Percentiles rank a stretch among this genome's conserved stretches.
Evolutionary conservation across 441 rosid species (phyloP).

Genomic region (Cnidoscolus chayamansa): DNA sequence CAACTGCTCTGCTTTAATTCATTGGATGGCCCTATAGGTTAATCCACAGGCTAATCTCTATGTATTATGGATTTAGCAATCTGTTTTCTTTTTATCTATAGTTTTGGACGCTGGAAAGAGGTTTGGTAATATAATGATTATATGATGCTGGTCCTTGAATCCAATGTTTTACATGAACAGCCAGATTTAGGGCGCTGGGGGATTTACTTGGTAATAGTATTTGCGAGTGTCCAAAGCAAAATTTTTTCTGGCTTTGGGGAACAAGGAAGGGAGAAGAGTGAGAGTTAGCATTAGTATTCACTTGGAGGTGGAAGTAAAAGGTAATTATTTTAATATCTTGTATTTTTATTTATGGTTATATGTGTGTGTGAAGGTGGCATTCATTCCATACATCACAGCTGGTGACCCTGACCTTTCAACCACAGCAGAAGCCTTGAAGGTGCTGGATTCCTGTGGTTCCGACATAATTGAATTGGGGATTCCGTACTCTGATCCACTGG

Average conservation of each 20-base stretch:
- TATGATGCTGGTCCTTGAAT: background rate
- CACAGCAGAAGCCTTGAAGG: constrained; percentile 83
- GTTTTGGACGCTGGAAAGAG: background rate
- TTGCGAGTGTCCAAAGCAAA: background rate
- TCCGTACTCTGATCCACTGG: constrained; percentile 91
- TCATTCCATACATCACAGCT: constrained; percentile 90
- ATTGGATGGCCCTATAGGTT: background rate
- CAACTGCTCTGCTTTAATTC: background rate
- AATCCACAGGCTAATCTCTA: background rate
- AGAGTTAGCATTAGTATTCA: background rate
- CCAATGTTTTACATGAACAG: background rate
- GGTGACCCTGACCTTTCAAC: constrained; percentile 95
- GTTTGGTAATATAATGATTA: background rate
- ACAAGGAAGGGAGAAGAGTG: background rate
- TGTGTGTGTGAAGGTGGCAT: constrained; percentile 59
- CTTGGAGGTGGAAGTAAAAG: background rate
- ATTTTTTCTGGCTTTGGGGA: background rate
- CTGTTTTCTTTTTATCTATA: background rate
- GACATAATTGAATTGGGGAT: constrained; percentile 97
- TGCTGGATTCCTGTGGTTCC: constrained; percentile 79
- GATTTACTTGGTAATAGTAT: background rate
- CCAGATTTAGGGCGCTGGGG: background rate
- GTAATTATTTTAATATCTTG: background rate
- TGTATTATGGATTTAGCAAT: background rate
- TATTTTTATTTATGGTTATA: constrained; percentile 17